Percentiles rank a stretch among this genome's conserved stretches.
phyloP scores from a whole-genome alignment of 2,329 filamentous ascomycete genomes.

The Arthrobotrys sinensis region DNA sequence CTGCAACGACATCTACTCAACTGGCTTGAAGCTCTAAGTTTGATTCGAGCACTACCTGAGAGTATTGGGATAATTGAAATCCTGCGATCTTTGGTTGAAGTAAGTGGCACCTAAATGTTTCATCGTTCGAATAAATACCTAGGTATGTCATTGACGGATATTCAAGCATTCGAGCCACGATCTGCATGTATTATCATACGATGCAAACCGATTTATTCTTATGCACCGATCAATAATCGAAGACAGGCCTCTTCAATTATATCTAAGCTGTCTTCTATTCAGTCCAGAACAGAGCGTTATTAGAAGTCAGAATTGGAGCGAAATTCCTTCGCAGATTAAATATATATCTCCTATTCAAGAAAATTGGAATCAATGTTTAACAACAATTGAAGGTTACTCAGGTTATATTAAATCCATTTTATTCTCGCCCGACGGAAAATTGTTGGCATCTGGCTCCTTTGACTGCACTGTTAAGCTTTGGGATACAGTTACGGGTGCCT shows the following conservation, averaged over 20 bases:
- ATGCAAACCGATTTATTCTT: not conserved
- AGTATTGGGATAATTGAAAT: not conserved
- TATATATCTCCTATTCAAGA: not conserved
- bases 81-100: not conserved
- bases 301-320: not conserved
- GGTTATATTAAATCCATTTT: not conserved
- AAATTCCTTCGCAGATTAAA: not conserved
- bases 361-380: not conserved
- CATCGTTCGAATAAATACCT: too few relatives aligned
- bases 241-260: not conserved
- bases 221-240: not conserved
- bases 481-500: too few relatives aligned
- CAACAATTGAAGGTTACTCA: not conserved
- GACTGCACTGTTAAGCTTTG: too few relatives aligned
- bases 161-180: not conserved
- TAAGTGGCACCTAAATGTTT: not conserved
- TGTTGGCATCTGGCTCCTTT: not conserved
- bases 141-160: not conserved
- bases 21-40: constrained; percentile 29
- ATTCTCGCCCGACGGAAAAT: constrained; percentile 5
- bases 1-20: not conserved
- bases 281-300: not conserved
- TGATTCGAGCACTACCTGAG: not conserved
- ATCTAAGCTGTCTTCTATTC: not conserved
- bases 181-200: not conserved